phyloP scores from a whole-genome alignment of 306 rosid genomes.

The Begonia fuchsioides region DNA sequence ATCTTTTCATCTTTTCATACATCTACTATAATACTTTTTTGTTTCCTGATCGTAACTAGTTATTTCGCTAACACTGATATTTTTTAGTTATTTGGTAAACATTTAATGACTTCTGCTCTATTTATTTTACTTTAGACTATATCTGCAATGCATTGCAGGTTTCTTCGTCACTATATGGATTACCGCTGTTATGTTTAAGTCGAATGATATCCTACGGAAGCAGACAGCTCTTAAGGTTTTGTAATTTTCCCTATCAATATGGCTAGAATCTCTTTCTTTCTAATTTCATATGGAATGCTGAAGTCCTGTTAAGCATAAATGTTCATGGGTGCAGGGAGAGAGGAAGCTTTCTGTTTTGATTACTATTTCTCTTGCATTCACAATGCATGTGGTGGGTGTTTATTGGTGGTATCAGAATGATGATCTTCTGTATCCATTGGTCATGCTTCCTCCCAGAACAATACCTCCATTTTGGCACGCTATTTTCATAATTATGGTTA shows the following conservation, averaged over 20 bases:
- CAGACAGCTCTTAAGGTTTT: constrained; percentile 78
- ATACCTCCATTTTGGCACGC: constrained; percentile 98
- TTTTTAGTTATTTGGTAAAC: background rate
- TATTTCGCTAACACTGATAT: background rate
- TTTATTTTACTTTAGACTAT: background rate
- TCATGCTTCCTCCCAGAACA: constrained; percentile 83
- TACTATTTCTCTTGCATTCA: constrained; percentile 62
- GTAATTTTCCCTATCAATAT: background rate
- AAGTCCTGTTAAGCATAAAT: constrained; percentile 1
- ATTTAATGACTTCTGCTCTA: background rate
- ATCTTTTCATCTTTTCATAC: background rate
- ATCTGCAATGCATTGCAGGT: constrained; percentile 17
- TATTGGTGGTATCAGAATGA: constrained; percentile 98
- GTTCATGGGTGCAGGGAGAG: constrained; percentile 76
- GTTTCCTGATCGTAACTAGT: background rate
- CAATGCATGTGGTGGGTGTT: constrained; percentile 61
- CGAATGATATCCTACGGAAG: constrained; percentile 74
- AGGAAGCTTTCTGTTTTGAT: constrained; percentile 62
- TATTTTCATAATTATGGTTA: constrained; percentile 76
- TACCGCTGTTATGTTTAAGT: constrained; percentile 82
- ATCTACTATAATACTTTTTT: background rate
- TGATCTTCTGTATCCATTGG: constrained; percentile 66
- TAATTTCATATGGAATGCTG: background rate
- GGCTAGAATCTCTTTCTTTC: background rate
- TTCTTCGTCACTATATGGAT: constrained; percentile 71